phyloP scores from a whole-genome alignment of 495 filamentous ascomycete genomes.

The Daldinia vernicosa region DNA sequence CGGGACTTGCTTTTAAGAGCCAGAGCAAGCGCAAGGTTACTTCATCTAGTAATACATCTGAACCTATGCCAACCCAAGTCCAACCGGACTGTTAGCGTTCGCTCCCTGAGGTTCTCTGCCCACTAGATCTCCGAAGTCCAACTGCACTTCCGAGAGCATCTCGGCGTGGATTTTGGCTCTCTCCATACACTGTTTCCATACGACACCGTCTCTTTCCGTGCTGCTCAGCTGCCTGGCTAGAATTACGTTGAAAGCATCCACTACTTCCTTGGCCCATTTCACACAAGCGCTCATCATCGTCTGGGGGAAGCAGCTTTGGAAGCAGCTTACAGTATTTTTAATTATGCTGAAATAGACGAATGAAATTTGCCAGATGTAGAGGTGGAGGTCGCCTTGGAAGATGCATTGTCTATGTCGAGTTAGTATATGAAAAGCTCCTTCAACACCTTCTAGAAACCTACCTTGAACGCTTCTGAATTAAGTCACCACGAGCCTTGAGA shows the following conservation, averaged over 20 bases:
- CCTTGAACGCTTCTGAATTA: slow-evolving; percentile 84
- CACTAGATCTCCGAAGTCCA: slow-evolving; percentile 86
- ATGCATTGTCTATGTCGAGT: slow-evolving; percentile 76
- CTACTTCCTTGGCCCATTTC: slow-evolving; percentile 92
- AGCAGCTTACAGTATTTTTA: slow-evolving; percentile 86
- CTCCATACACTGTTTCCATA: slow-evolving; percentile 85
- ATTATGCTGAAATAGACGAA: slow-evolving; percentile 96
- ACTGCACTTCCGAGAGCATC: slow-evolving; percentile 82
- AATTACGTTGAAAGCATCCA: slow-evolving; percentile 87
- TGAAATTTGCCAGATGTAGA: slow-evolving; percentile 95
- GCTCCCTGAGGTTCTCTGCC: slow-evolving; percentile 49
- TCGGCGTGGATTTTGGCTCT: slow-evolving; percentile 80
- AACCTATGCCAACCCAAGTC: slow-evolving; percentile 52
- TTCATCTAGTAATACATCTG: slow-evolving; percentile 2
- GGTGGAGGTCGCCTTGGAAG: slow-evolving; percentile 89
- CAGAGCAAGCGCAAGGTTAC: neutral
- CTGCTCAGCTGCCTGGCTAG: slow-evolving; percentile 83
- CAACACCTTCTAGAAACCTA: slow-evolving; percentile 50
- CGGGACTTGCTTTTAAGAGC: neutral
- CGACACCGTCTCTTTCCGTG: slow-evolving; percentile 71
- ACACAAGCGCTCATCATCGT: slow-evolving; percentile 90
- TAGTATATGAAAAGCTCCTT: slow-evolving; percentile 36
- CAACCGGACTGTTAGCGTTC: slow-evolving; percentile 46
- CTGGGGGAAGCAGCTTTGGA: slow-evolving; percentile 87
- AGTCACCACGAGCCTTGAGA: slow-evolving; percentile 75